A percentile compares a stretch with the other conserved stretches of the same genome.
phyloP scores from a whole-genome alignment of 2,329 filamentous ascomycete genomes.

The Septoria petroselini region DNA sequence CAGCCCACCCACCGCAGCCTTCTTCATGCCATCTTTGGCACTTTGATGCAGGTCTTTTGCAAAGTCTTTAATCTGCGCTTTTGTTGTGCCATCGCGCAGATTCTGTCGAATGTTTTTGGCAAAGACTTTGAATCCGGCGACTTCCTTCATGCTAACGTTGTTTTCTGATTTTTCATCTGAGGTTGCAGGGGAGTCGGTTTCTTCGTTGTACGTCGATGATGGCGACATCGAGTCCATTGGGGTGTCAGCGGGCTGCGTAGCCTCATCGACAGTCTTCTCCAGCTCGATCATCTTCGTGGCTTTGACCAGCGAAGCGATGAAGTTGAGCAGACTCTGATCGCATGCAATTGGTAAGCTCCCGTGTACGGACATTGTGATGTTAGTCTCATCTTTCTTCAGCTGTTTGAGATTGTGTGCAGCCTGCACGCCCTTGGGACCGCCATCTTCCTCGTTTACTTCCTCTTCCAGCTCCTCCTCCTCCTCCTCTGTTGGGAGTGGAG shows the following conservation, averaged over 20 bases:
- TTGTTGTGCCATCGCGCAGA: conserved; percentile 29
- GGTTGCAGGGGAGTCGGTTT: conserved; percentile 27
- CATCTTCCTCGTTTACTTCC: conserved; percentile 44
- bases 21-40: conserved; percentile 49
- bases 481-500: conserved; percentile 40
- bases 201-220: conserved; percentile 33
- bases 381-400: conserved; percentile 48
- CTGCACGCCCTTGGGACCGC: conserved; percentile 45
- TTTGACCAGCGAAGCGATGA: conserved; percentile 55
- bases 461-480: conserved; percentile 38
- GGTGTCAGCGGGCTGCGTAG: conserved; percentile 16
- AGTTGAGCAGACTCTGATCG: conserved; percentile 53
- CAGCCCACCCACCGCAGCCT: conserved; percentile 45
- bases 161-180: conserved; percentile 6
- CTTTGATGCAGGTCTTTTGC: conserved; percentile 34
- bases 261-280: conserved; percentile 46
- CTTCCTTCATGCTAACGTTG: conserved; percentile 16
- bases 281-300: conserved; percentile 56
- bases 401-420: conserved; percentile 43
- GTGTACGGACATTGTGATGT: conserved; percentile 49
- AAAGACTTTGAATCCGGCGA: conserved; percentile 30
- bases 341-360: conserved; percentile 51
- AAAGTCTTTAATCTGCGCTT: conserved; percentile 31
- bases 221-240: conserved; percentile 29
- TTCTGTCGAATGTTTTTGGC: conserved; percentile 32